Conservation (phyloP, 257 asterid genomes). For the Solanum etuberosum region DNA sequence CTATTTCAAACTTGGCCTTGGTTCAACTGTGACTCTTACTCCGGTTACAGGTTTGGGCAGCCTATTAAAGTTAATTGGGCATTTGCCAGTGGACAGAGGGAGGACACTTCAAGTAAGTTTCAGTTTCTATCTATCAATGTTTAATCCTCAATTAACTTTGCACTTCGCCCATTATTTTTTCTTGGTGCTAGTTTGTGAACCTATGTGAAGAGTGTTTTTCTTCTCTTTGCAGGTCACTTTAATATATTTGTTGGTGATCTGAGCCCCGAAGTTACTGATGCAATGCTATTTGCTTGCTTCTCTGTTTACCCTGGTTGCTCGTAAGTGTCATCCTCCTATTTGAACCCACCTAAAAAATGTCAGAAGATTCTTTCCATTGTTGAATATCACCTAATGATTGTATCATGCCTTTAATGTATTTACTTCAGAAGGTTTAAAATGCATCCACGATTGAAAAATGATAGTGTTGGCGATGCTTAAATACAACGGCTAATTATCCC, state of each 20-base stretch:
- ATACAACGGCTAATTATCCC: background rate
- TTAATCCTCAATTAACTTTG: background rate
- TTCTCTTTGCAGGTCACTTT: slow-evolving; percentile 49
- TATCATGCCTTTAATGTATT: background rate
- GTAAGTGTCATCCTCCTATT: slow-evolving; percentile 35
- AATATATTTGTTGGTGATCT: slow-evolving; percentile 94
- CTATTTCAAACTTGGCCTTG: background rate
- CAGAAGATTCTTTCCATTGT: background rate
- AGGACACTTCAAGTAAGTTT: slow-evolving; percentile 76
- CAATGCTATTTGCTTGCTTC: slow-evolving; percentile 71
- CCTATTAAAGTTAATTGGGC: slow-evolving; percentile 98
- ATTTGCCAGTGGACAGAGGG: slow-evolving; percentile 85
- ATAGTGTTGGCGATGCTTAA: background rate
- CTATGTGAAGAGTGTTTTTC: background rate
- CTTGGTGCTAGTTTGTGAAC: background rate
- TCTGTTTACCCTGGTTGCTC: slow-evolving; percentile 75
- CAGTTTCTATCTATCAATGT: background rate
- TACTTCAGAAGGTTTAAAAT: background rate
- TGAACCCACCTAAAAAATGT: background rate
- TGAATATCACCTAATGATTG: background rate
- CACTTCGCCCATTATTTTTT: background rate
- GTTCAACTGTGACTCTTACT: slow-evolving; percentile 2
- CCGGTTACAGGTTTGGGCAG: slow-evolving; percentile 76
- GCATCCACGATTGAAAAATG: background rate
- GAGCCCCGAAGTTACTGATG: slow-evolving; percentile 94